Evolutionary conservation across 148 eudicot genomes (phyloP).

Genomic region (Amaranthus hypochondriacus): DNA sequence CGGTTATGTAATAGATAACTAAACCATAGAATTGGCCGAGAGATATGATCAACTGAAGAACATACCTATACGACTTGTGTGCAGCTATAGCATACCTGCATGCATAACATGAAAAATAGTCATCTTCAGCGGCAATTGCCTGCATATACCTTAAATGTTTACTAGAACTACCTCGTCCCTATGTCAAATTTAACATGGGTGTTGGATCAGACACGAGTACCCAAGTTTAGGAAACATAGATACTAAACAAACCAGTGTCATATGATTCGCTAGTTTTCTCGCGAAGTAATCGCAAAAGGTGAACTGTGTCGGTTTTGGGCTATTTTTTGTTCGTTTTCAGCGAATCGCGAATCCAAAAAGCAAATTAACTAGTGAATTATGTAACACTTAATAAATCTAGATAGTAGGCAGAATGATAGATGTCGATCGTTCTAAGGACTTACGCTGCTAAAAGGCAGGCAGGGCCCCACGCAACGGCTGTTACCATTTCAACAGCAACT

Average conservation of each 20-base stretch:
- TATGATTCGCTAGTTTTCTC: too few relatives aligned
- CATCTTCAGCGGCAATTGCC: neutral
- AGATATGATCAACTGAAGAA: constrained; percentile 69
- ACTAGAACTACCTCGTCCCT: too few relatives aligned
- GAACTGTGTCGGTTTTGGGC: too few relatives aligned
- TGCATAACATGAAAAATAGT: neutral
- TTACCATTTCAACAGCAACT: constrained; percentile 76
- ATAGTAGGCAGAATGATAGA: neutral
- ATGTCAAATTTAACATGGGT: too few relatives aligned
- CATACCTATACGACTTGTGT: constrained; percentile 62
- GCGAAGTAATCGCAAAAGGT: too few relatives aligned
- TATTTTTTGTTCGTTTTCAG: too few relatives aligned
- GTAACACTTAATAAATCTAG: neutral
- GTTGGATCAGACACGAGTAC: too few relatives aligned
- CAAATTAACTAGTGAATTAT: neutral
- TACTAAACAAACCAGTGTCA: too few relatives aligned
- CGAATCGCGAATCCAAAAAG: too few relatives aligned
- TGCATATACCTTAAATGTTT: too few relatives aligned
- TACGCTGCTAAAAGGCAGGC: constrained; percentile 77
- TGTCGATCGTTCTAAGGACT: constrained; percentile 26
- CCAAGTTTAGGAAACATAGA: too few relatives aligned
- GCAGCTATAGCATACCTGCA: constrained; percentile 82
- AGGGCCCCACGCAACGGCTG: constrained; percentile 83
- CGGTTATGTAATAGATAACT: constrained; percentile 61
- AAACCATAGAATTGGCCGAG: constrained; percentile 91